phyloP scores from a whole-genome alignment of 345 rosid species.

The Eutrema yunnanense region DNA sequence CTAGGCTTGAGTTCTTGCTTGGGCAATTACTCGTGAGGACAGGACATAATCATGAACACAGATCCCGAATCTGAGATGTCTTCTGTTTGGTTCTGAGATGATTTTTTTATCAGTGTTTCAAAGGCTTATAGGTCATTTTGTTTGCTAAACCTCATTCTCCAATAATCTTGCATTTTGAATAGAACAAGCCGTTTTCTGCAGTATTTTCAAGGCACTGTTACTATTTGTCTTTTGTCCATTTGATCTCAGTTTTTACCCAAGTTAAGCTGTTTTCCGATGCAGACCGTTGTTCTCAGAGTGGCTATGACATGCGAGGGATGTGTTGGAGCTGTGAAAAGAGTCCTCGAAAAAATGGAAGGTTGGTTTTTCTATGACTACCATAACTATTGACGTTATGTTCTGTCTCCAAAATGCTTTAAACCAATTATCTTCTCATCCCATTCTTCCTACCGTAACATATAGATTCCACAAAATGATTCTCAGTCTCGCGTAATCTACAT shows the following conservation, averaged over 20 bases:
- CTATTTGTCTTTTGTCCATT: neutral
- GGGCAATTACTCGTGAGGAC: neutral
- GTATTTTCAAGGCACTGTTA: neutral
- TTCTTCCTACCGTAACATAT: neutral
- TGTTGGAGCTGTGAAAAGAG: constrained; percentile 84
- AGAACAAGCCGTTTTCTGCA: neutral
- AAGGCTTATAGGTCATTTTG: neutral
- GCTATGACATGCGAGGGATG: constrained; percentile 88
- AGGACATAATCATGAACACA: neutral
- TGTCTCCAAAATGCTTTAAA: neutral
- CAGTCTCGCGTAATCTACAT: neutral
- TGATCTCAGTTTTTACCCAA: neutral
- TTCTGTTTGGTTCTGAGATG: neutral
- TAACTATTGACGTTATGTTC: neutral
- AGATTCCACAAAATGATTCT: neutral
- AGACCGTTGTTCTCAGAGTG: constrained; percentile 87
- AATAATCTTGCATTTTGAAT: neutral
- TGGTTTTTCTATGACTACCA: neutral
- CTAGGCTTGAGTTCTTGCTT: neutral
- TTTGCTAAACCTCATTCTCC: neutral
- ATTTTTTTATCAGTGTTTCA: neutral
- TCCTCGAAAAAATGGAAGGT: constrained; percentile 82
- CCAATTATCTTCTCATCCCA: neutral
- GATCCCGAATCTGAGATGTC: neutral
- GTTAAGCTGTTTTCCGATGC: neutral